Base-by-base conservation (phyloP, 345 rosid species). In the Iberis pinnata region DNA sequence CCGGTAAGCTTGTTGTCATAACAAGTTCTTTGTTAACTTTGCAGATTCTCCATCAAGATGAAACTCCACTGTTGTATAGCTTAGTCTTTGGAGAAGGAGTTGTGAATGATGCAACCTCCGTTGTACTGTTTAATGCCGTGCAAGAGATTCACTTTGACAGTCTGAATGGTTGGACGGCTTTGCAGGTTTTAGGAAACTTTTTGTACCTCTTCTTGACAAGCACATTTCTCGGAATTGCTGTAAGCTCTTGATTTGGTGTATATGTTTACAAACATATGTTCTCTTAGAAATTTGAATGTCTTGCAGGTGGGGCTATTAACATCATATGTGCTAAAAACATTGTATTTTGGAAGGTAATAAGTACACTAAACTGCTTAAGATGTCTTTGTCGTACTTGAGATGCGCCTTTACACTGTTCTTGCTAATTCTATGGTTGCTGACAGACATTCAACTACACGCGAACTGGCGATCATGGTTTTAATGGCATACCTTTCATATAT, bases 81-180 rank as follows among this genome's bases (percentile, higher is more conserved):
- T 65, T 86, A 52, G 97, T 86, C 12, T 89, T 89, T 26, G 93
- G 95, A 26, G 97, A 86, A 76, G 97, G 95, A 54, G 95, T 89
- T 1, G 95, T 89, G 68, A 86, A 84, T 60, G 97, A 89, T 66
- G 94, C 95, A 49, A 82, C 97, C 35, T 77, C 96, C 0, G 83
- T 84, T 49, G 96, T 82, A 39, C 73, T 89, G 49, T 89, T 84
- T 67, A 89, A 84, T 33, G 90, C 94, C 0, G 62, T 86, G 39
- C 94, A 89, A 61, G 82, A 84, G 75, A 75, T 89, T 42, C 85
- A 84, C 50, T 69, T 82, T 33, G 19, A 69, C 14, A 70, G 64
- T 41, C 61, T 82, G 47, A 75, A 75, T 38, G 53, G 79, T 52
- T 43, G 22, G 65, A 70, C 75, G 11, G 67, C 53, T 58, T 75